Base-by-base conservation (phyloP, 805 yeast species). In the Metschnikowia similis region DNA sequence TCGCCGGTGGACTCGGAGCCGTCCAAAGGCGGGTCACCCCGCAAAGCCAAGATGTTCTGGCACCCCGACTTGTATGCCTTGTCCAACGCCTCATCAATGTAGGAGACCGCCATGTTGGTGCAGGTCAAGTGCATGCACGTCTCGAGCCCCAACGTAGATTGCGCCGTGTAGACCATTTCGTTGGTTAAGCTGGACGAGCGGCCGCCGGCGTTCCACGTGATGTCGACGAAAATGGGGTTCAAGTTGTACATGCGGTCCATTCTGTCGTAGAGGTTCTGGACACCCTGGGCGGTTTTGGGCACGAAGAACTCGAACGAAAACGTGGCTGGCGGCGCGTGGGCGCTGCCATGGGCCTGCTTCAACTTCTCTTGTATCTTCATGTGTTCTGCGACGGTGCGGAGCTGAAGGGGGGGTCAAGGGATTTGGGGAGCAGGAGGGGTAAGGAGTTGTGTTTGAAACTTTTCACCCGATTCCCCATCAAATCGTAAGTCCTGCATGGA, bases 191-290 rank as follows among this genome's bases (percentile, higher is more conserved):
- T 82, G 6, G 95, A 84, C 45, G 86, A 70, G 43, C 95, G 78
- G 6, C 98, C 98, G 37, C 99, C 99, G 3, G 99, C 99, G 63
- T 92, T 92, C 99, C 99, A 94, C 0, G 99, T 94, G 55, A 94
- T 87, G 65, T 94, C 99, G 51, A 94, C 84, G 67, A 94, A 94
- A 56, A 87, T 82, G 1, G 99, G 99, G 55, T 84, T 84, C 60
- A 89, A 75, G 56, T 87, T 89, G 67, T 88, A 89, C 99, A 94
- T 94, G 66, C 97, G 82, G 64, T 94, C 98, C 91, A 94, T 92
- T 65, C 99, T 79, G 67, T 94, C 98, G 71, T 91, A 92, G 51
- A 94, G 75, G 66, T 94, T 94, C 66, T 90, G 96, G 26, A 92
- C 94, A 65, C 99, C 99, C 68, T 94, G 97, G 21, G 92, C 77